Base-by-base conservation (phyloP, 139 green algal species). In the Chlorella sp. region DNA sequence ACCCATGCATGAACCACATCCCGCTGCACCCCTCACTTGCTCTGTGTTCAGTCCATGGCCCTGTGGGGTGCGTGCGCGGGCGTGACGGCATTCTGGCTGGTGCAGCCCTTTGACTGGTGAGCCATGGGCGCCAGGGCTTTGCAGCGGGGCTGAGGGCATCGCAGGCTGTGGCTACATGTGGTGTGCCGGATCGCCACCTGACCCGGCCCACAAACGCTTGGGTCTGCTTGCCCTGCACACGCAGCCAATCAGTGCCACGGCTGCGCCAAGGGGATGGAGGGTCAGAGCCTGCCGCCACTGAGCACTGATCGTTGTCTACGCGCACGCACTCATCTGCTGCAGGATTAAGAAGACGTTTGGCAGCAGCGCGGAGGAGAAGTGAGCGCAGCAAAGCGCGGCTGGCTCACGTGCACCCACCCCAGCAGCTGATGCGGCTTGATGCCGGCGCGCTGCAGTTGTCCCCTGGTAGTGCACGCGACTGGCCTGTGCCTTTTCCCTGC, bases 101-200 rank as follows among this genome's bases (percentile, higher is more conserved):
- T 62, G 11, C 87, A 86, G 60, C 87, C 87, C 20, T 87, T 87
- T 79, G 86, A 90, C 34, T 90, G 48, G 54, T 82, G 11, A 81
- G 48, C 43, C n/a, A n/a, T n/a, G n/a, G n/a, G n/a, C n/a, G n/a
- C n/a, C n/a, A n/a, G n/a, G n/a, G n/a, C n/a, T n/a, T n/a, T n/a
- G n/a, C n/a, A n/a, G n/a, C n/a, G n/a, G n/a, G n/a, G n/a, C n/a
- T n/a, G n/a, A n/a, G n/a, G n/a, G n/a, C n/a, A n/a, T n/a, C n/a
- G n/a, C n/a, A n/a, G n/a, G n/a, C n/a, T n/a, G n/a, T n/a, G n/a
- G n/a, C n/a, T n/a, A n/a, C n/a, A n/a, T n/a, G n/a, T n/a, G n/a
- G n/a, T n/a, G n/a, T n/a, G n/a, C n/a, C n/a, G n/a, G n/a, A n/a
- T n/a, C n/a, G n/a, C n/a, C n/a, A n/a, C n/a, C n/a, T n/a, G n/a